Evolutionary conservation across 768 basidiomycete species (phyloP).

Genomic region (Gautieria morchelliformis): DNA sequence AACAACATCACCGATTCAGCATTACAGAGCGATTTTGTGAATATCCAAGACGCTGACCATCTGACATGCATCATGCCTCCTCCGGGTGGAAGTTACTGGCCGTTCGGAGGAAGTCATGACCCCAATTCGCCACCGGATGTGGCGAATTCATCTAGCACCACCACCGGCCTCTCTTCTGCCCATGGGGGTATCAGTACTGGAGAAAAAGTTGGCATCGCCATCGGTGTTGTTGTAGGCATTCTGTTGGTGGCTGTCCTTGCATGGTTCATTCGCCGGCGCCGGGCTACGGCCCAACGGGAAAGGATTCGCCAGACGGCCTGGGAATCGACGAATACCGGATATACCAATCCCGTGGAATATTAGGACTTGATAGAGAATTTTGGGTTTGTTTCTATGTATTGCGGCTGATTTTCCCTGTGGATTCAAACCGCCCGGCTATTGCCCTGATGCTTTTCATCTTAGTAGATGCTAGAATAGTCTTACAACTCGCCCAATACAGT

Average conservation of each 20-base stretch:
- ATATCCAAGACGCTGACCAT: constrained; percentile 42
- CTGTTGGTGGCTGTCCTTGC: constrained; percentile 28
- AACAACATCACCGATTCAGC: constrained; percentile 31
- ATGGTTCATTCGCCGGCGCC: constrained; percentile 43
- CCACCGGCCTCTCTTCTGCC: neutral
- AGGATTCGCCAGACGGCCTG: neutral
- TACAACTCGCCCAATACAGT: no score
- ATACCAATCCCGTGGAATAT: neutral
- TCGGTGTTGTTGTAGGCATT: constrained; percentile 40
- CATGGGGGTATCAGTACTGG: constrained; percentile 6
- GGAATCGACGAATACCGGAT: neutral
- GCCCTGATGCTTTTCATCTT: no score
- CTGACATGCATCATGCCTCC: constrained; percentile 64
- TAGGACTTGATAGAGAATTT: neutral
- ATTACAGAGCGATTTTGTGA: constrained; percentile 44
- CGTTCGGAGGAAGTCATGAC: constrained; percentile 33
- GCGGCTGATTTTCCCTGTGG: no score
- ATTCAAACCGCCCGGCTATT: no score
- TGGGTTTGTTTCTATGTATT: neutral
- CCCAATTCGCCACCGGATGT: neutral
- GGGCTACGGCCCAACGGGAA: constrained; percentile 22
- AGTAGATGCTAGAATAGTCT: no score
- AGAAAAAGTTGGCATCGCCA: constrained; percentile 28
- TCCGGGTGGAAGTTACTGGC: constrained; percentile 62
- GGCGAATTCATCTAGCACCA: neutral